Base-by-base conservation (phyloP, 2,329 filamentous ascomycete genomes). In the Rhinocladiella mackenziei region DNA sequence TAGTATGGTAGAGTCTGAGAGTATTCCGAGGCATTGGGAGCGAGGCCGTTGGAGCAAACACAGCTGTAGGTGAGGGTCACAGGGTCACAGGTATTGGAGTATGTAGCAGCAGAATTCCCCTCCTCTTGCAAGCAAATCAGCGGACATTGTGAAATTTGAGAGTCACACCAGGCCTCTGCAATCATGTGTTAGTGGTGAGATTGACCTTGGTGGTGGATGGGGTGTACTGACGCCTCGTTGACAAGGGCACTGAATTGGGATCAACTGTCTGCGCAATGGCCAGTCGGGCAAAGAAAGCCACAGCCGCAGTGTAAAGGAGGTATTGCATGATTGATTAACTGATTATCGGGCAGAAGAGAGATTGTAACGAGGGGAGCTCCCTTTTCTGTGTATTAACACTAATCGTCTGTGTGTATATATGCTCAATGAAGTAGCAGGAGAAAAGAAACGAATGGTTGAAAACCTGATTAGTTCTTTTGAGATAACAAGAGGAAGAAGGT, bases 1-100 rank as follows among this genome's bases (percentile, higher is more conserved):
- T 70, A 81, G 68, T 75, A 83, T 13, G 79, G 77, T 39, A 83
- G 69, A 10, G 79, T 82, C 56, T 77, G 73, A 23, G 76, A 77
- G 69, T 77, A 83, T 58, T 81, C 67, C 50, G 76, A 74, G 44
- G 78, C 63, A 60, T 82, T 82, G 56, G 79, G 79, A 4, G 66
- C 58, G 41, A 71, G 53, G 52, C 70, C 69, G 58, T 75, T 73
- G 47, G 57, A 63, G 64, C 79, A 83, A 53, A 78, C 65, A 59
- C 79, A 83, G 42, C 60, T 58, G 64, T 74, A 83, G 48, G 55
- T 56, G n/a, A 83, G 71, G 30, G 66, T 66, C 26, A 68, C 66
- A 4, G 63, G n/a, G 44, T 67, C 58, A 57, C 70, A 73, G 13
- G 46, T 61, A 51, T 73, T 72, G 8, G 58, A 42, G 4, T 54